Evolutionary conservation across 106 monocot species (phyloP), one percentile per base, ranked within the genome.

Genomic region (Ottelia alismoides): DNA sequence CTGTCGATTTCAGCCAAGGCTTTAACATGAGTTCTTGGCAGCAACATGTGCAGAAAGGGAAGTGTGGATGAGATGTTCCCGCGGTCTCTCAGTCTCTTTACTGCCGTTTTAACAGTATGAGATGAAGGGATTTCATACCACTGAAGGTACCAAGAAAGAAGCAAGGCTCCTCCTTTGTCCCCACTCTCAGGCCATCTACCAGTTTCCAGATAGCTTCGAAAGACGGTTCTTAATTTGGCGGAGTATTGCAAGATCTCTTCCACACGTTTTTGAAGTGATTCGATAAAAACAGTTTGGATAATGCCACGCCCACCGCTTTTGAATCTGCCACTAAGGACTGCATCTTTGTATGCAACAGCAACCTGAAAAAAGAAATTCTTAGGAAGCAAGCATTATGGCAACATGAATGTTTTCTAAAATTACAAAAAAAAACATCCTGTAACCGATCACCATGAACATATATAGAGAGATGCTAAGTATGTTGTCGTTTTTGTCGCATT

Each of bases 61-160:
- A 79, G 63, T 30, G 78, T 72, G 17, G 66, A 53, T 2, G 60
- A 26, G 0, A 12, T 30, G 2, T 32, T 57, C 52, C 50, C 35
- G 56, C 65, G 72, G 21, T 20, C 22, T 20, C 65, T 79, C 55
- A 85, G 79, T 57, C 70, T 82, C 21, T 72, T 55, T 25, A 71
- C 20, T 24, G 74, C 82, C 23, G 63, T 74, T 25, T 52, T 72
- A 4, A 96, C 64, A 25, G 66, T 48, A 52, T 75, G 59, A 17
- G 70, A 52, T 22, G 75, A 59, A 11, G 96, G 89, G 23, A 96
- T 62, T 45, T 40, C 31, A 54, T 81, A 89, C 96, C 88, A 96
- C n/a, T 74, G 71, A 72, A 96, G 88, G 59, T 96, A 96, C 82
- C 96, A 96, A 51, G 76, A 75, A 20, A 96, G 83, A 53, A 77